phyloP scores from a whole-genome alignment of 177 flowering plant species.

The Telopea speciosissima region DNA sequence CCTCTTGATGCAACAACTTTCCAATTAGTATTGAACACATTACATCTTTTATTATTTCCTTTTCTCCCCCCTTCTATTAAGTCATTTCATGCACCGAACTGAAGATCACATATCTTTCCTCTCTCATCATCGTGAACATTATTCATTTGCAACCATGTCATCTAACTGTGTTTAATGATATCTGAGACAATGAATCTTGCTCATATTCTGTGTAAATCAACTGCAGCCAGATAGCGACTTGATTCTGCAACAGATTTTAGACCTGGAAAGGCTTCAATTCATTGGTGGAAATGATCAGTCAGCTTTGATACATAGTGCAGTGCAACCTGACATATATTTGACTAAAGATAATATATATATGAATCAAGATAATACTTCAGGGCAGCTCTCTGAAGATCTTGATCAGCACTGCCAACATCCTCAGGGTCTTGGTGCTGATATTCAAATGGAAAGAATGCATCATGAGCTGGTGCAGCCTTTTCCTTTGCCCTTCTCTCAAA shows the following conservation, averaged over 20 bases:
- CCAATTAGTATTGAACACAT: too few species aligned
- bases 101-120: not conserved
- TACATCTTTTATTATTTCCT: not conserved
- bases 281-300: slow-evolving; percentile 24
- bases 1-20: too few species aligned
- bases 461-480: slow-evolving; percentile 27
- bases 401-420: slow-evolving; percentile 19
- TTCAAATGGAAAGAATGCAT: slow-evolving; percentile 22
- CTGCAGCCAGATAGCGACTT: slow-evolving; percentile 22
- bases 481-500: slow-evolving; percentile 36
- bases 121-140: not conserved
- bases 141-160: not conserved
- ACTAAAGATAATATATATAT: slow-evolving; percentile 16
- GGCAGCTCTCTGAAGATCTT: slow-evolving; percentile 18
- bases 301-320: slow-evolving; percentile 18
- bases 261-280: slow-evolving; percentile 52
- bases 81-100: not conserved
- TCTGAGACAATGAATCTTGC: slow-evolving; percentile 8
- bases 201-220: slow-evolving; percentile 20
- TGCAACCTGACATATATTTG: slow-evolving; percentile 18
- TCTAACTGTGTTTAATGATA: not conserved
- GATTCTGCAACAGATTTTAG: slow-evolving; percentile 58
- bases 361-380: slow-evolving; percentile 2
- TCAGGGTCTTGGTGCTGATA: slow-evolving; percentile 14
- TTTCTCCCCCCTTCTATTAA: too few species aligned